Conservation (phyloP, 2,329 filamentous ascomycete species). For the Fusarium palustre region DNA sequence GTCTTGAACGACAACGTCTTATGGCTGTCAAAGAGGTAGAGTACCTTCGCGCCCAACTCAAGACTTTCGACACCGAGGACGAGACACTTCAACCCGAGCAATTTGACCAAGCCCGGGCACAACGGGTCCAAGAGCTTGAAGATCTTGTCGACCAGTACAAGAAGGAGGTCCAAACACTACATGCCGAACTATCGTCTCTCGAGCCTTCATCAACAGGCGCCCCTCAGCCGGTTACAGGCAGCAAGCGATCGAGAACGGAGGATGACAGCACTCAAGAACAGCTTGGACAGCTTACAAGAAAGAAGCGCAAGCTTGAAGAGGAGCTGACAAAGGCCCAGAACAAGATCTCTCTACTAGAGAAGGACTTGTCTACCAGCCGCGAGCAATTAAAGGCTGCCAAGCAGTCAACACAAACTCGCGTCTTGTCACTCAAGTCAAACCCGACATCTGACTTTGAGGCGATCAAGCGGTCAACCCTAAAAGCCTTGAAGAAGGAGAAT, state of each 20-base stretch:
- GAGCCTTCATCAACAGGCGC: constrained; percentile 60
- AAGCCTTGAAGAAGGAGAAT: constrained; percentile 85
- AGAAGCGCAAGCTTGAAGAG: constrained; percentile 87
- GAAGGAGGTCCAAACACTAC: constrained; percentile 78
- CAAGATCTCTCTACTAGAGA: constrained; percentile 75
- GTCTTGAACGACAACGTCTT: constrained; percentile 86
- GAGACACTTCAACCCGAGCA: constrained; percentile 84
- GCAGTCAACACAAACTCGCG: constrained; percentile 78
- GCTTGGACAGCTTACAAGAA: constrained; percentile 84
- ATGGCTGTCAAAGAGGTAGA: constrained; percentile 93
- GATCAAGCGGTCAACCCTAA: constrained; percentile 83
- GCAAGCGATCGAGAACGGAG: constrained; percentile 74
- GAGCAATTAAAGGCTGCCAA: constrained; percentile 77
- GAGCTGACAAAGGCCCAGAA: constrained; percentile 77
- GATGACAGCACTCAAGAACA: constrained; percentile 75
- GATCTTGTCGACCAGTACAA: constrained; percentile 89
- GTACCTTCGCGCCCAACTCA: constrained; percentile 91
- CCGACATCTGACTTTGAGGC: constrained; percentile 88
- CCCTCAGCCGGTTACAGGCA: constrained; percentile 60
- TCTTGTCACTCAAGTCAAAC: constrained; percentile 90
- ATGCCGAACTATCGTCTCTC: constrained; percentile 76
- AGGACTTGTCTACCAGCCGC: constrained; percentile 77
- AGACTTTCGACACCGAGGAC: constrained; percentile 89
- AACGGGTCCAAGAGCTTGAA: constrained; percentile 84
- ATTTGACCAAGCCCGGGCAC: constrained; percentile 78